Evolutionary conservation across 441 rosid species (phyloP).

Genomic region (Raphanus hybrid): DNA sequence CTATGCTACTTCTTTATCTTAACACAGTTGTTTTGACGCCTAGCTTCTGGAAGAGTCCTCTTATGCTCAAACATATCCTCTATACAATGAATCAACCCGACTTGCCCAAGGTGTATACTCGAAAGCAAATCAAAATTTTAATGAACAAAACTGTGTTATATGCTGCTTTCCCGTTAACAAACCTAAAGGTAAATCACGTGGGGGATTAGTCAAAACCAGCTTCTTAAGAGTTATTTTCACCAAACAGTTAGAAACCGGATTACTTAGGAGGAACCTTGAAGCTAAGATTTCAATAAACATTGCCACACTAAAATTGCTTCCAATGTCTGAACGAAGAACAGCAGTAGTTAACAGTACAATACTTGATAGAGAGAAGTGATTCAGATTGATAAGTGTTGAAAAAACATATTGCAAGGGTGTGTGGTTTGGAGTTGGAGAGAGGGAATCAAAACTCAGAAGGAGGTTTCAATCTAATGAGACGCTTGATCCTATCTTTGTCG

Average conservation of each 20-base stretch:
- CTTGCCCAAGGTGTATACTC: neutral
- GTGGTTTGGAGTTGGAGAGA: neutral
- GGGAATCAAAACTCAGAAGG: constrained; percentile 62
- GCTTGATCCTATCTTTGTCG: constrained; percentile 78
- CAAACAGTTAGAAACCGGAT: neutral
- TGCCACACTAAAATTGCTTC: constrained; percentile 1
- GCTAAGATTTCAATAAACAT: neutral
- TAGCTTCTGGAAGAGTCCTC: neutral
- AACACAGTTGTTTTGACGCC: neutral
- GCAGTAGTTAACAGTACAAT: constrained; percentile 1
- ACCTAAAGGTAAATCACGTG: neutral
- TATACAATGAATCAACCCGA: neutral
- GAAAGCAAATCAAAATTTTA: neutral
- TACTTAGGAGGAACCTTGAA: neutral
- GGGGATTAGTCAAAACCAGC: neutral
- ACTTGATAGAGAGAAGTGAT: constrained; percentile 5
- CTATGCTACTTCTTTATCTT: neutral
- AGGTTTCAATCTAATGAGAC: constrained; percentile 73
- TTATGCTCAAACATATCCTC: neutral
- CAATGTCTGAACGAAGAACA: constrained; percentile 14
- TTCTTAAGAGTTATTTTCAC: neutral
- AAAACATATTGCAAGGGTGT: neutral
- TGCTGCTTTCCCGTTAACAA: neutral
- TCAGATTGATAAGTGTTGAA: neutral
- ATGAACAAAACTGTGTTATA: neutral